Percentiles rank a stretch among this genome's conserved stretches.
Conservation (phyloP, 306 rosid genomes). For the Medicago truncatula region MtrunA17r5.0-ANR NC_053046.1:4544001-4544500, state of each 20-base stretch:
- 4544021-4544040: slow-evolving; percentile 96
- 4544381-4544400: slow-evolving; percentile 98
- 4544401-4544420: slow-evolving; percentile 98
- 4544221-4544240: slow-evolving; percentile 97
- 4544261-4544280: slow-evolving; percentile 56
- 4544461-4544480: slow-evolving; percentile 43
- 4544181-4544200: slow-evolving; percentile 98
- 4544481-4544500: neutral
- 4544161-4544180: slow-evolving; percentile 99
- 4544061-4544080: slow-evolving; percentile 99
- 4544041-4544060: slow-evolving; percentile 98
- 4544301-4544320: slow-evolving; percentile 2
- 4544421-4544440: slow-evolving; percentile 99
- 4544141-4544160: slow-evolving; percentile 17
- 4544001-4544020: slow-evolving; percentile 94
- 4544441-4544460: slow-evolving; percentile 99
- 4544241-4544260: slow-evolving; percentile 98
- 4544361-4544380: slow-evolving; percentile 98
- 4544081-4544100: slow-evolving; percentile 81
- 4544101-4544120: slow-evolving; percentile 24
- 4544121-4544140: slow-evolving; percentile 15
- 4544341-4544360: slow-evolving; percentile 95
- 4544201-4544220: slow-evolving; percentile 98
- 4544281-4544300: slow-evolving; percentile 12
- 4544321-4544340: slow-evolving; percentile 3